phyloP scores from a whole-genome alignment of 2,329 filamentous ascomycete species.

The Sporothrix luriei region DNA sequence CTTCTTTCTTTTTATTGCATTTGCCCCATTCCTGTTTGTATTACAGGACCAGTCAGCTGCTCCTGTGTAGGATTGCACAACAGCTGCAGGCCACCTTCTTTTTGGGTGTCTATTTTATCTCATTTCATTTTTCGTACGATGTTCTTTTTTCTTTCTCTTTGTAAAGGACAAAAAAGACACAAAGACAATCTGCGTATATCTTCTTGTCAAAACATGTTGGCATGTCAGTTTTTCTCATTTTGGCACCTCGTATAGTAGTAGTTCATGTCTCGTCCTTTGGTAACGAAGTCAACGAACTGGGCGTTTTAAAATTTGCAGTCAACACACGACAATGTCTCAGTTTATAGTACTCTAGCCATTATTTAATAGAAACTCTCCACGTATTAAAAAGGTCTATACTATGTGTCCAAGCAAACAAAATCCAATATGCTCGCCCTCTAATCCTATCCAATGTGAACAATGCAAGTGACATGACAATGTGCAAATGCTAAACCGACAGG shows the following conservation, averaged over 20 bases:
- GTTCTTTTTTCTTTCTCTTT: not conserved
- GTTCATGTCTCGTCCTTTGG: not conserved
- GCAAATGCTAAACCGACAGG: not conserved
- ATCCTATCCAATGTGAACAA: conserved; percentile 1
- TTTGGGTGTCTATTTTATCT: not conserved
- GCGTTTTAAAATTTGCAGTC: too few relatives aligned
- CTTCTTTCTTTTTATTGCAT: not conserved
- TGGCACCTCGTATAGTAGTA: conserved; percentile 22
- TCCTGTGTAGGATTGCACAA: conserved; percentile 25
- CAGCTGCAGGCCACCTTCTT: conserved; percentile 28
- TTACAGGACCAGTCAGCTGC: conserved; percentile 20
- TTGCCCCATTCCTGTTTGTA: not conserved
- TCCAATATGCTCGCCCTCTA: not conserved
- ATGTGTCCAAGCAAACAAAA: conserved; percentile 7
- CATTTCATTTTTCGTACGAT: not conserved
- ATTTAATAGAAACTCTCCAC: not conserved
- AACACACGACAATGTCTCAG: conserved; percentile 3
- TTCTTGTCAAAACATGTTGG: not conserved
- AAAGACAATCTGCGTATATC: not conserved
- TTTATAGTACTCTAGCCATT: conserved; percentile 2
- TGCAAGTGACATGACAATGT: not conserved
- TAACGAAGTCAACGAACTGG: not conserved
- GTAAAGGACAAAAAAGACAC: too few relatives aligned
- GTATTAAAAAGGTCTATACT: conserved; percentile 5
- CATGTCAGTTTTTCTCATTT: not conserved